Evolutionary conservation across 345 rosid genomes (phyloP).

Genomic region (Corymbia maculata): DNA sequence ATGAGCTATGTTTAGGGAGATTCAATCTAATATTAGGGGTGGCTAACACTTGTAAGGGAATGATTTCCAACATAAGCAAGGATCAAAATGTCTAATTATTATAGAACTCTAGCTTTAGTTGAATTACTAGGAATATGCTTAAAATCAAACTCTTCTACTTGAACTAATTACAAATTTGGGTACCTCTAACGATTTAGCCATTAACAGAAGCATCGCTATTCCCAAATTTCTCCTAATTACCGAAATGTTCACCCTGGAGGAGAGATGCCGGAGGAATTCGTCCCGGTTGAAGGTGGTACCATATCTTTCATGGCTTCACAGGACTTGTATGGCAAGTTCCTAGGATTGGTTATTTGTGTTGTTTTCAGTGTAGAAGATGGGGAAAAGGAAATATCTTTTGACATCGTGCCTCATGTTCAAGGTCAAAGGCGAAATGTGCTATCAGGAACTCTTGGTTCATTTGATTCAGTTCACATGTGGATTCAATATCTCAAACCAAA

Average conservation of each 20-base stretch:
- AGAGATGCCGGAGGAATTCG: background rate
- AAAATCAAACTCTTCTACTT: too few species aligned
- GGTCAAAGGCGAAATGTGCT: background rate
- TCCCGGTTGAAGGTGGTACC: background rate
- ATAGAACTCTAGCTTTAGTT: too few species aligned
- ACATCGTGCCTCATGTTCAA: background rate
- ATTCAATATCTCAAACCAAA: fast-evolving
- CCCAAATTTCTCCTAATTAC: background rate
- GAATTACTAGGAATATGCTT: too few species aligned
- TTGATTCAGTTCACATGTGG: background rate
- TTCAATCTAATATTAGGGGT: too few species aligned
- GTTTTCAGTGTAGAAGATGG: background rate
- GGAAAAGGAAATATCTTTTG: background rate
- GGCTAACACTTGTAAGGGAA: too few species aligned
- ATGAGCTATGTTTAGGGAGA: too few species aligned
- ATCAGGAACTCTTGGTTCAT: background rate
- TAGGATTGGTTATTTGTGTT: background rate
- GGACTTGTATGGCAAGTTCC: background rate
- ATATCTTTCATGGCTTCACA: background rate
- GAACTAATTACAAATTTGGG: background rate
- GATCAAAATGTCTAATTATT: too few species aligned
- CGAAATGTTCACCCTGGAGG: too few species aligned
- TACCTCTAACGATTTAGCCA: background rate
- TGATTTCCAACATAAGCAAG: too few species aligned
- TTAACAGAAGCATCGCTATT: background rate